These are phyloP conservation scores for Rhynchosporium agropyri DNA, from an alignment of 2,329 filamentous ascomycete genomes.

Conservation along the genomic window DNA sequence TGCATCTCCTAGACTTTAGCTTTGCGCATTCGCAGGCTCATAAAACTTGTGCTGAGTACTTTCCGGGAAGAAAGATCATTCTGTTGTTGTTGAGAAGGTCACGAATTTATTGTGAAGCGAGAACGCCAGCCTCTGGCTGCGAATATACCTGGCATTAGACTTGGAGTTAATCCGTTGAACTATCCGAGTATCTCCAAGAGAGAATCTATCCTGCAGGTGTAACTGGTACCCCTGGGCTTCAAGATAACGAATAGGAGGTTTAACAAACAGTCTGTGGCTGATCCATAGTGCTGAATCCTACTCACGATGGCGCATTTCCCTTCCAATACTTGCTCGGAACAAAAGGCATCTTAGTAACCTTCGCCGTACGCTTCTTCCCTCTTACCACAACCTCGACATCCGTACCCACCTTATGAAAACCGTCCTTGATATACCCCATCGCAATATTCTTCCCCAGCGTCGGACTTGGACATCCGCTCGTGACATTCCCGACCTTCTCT, in stretches of 20 bases:
- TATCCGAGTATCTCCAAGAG: too few species aligned
- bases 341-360: slow-evolving; percentile 73
- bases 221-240: too few species aligned
- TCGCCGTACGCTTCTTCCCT: slow-evolving; percentile 67
- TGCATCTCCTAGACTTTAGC: too few species aligned
- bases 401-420: slow-evolving; percentile 69
- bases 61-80: too few species aligned
- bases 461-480: slow-evolving; percentile 88
- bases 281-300: background rate
- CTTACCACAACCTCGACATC: slow-evolving; percentile 66
- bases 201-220: too few species aligned
- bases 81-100: too few species aligned
- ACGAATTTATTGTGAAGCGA: too few species aligned
- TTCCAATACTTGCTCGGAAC: slow-evolving; percentile 64
- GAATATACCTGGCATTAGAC: too few species aligned
- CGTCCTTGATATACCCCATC: slow-evolving; percentile 79
- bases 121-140: too few species aligned
- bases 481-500: slow-evolving; percentile 75
- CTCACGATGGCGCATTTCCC: slow-evolving; percentile 27
- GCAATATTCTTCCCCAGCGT: slow-evolving; percentile 88
- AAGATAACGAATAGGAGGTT: background rate
- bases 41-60: too few species aligned
- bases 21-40: too few species aligned
- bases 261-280: background rate
- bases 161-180: too few species aligned